Base-by-base conservation (phyloP, 2,329 filamentous ascomycete genomes). In the Nemania sp. region DNA sequence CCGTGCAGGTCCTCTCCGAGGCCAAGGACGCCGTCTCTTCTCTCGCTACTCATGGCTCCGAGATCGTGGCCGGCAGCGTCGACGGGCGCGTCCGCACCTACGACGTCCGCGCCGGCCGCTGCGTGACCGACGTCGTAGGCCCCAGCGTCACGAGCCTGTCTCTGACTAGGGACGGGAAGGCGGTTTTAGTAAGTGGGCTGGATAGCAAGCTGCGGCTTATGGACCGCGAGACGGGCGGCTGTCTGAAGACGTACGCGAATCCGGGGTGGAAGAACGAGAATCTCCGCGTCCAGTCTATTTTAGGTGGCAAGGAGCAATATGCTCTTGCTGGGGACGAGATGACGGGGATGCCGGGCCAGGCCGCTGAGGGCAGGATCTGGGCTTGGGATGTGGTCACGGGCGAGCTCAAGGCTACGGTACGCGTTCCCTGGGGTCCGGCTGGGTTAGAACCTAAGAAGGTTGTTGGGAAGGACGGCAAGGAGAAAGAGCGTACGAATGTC, bases 341-440 rank as follows among this genome's bases (percentile, higher is more conserved):
- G 76, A 81, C 75, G 6, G 71, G 70, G 1, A 29, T 70, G 1
- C 70, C 76, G 61, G 75, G 77, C 68, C 22, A 77, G 74, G 52
- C 49, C 24, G 51, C 64, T 6, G 84, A 91, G 68, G 92, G 92
- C 2, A 84, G 85, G 74, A 80, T 94, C 7, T 90, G 90, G 82
- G 93, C 89, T 1, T 98, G 95, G 95, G 94, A 98, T 81, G 82
- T 97, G 22, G 78, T 97, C 62, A 91, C 87, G 5, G 94, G 93
- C 1, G 87, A 89, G 62, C 77, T 92, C 58, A 83, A 88, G 66
- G 88, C 91, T 35, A 88, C 83, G 71, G 80, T 97, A 5, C 80
- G 78, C 41, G 82, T 88, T 3, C 86, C 87, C 0, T 88, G 87
- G 87, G 86, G 87, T 1, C 85, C 85, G 3, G 75, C 77, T n/a